Base-by-base conservation (phyloP, 192 early-diverging fungal species). In the Linnemannia exigua region DNA sequence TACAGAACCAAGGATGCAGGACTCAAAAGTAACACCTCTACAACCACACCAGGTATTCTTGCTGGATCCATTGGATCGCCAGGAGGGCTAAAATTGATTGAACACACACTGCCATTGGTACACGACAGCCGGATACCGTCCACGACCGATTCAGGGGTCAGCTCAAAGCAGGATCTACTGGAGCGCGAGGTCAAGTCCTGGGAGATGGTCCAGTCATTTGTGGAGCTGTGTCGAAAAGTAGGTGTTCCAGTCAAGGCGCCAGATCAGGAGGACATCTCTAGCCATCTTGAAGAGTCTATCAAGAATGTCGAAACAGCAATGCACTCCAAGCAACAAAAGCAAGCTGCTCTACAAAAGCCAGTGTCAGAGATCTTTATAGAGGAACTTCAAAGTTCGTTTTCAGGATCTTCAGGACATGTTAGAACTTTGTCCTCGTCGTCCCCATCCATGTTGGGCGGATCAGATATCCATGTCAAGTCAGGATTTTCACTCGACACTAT, bases 171-270 rank as follows among this genome's bases (percentile, higher is more conserved):
- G 37, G 36, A 35, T 6, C 48, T 33, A 6, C 58, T 86, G 5
- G 78, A 86, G 36, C 84, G 72, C 12, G 84, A 86, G 50, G 37
- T 77, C 74, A 79, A 80, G 19, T 79, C 84, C 6, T 86, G 84
- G 84, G 46, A 80, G 41, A 86, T 80, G 84, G 78, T 86, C 0
- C 84, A 86, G 74, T 86, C 84, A 0, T 86, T 86, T 36, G 8
- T 86, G 63, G 78, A 79, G 16, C 75, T 86, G 2, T 86, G 84
- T 61, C 68, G 63, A 22, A 86, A 86, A 74, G 76, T 86, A 11
- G 84, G 75, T 14, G 70, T 86, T 0, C 15, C 84, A 0, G 70
- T 86, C 25, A 86, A 79, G 33, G 70, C 72, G 2, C 41, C 47
- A 1, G 84, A 86, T 69, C 69, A 77, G 16, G 9, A 52, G 22